Percentiles rank a stretch among this genome's conserved stretches.
Conservation (phyloP, 2,329 filamentous ascomycete species). For the Didymella segeticola region DNA sequence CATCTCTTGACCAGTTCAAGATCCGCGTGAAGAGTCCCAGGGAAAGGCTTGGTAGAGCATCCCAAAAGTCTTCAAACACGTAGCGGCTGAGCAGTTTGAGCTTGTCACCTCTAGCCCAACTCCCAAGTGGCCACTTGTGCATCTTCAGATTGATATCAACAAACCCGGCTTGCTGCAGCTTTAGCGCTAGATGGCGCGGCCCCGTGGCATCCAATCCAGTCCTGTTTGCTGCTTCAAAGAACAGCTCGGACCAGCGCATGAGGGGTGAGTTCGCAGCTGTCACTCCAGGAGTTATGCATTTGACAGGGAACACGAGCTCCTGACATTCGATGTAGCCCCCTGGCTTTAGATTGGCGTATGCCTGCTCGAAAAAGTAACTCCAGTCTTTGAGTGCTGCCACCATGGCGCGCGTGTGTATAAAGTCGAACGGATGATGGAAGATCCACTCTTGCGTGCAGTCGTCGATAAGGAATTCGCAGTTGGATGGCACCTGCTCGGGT, state of each 20-base stretch:
- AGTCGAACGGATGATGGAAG: slow-evolving; percentile 62
- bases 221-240: slow-evolving; percentile 32
- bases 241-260: slow-evolving; percentile 35
- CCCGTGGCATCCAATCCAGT: slow-evolving; percentile 50
- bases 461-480: slow-evolving; percentile 46
- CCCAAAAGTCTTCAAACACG: slow-evolving; percentile 36
- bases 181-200: slow-evolving; percentile 47
- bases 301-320: slow-evolving; percentile 45
- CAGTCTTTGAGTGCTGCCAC: slow-evolving; percentile 63
- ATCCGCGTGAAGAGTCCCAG: slow-evolving; percentile 39
- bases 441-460: slow-evolving; percentile 60
- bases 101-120: slow-evolving; percentile 41
- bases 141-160: slow-evolving; percentile 34
- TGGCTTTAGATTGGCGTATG: slow-evolving; percentile 50
- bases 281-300: slow-evolving; percentile 31
- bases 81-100: slow-evolving; percentile 38
- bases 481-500: slow-evolving; percentile 39
- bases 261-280: slow-evolving; percentile 33
- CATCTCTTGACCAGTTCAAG: slow-evolving; percentile 35
- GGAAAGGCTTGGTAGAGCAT: slow-evolving; percentile 35
- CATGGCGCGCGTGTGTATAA: slow-evolving; percentile 63
- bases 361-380: slow-evolving; percentile 55
- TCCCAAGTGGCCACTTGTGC: slow-evolving; percentile 43
- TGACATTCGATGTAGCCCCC: slow-evolving; percentile 61
- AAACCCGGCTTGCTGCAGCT: slow-evolving; percentile 36